Evolutionary conservation across 106 monocot genomes (phyloP).

Genomic region (Hemerocallis citrina): DNA sequence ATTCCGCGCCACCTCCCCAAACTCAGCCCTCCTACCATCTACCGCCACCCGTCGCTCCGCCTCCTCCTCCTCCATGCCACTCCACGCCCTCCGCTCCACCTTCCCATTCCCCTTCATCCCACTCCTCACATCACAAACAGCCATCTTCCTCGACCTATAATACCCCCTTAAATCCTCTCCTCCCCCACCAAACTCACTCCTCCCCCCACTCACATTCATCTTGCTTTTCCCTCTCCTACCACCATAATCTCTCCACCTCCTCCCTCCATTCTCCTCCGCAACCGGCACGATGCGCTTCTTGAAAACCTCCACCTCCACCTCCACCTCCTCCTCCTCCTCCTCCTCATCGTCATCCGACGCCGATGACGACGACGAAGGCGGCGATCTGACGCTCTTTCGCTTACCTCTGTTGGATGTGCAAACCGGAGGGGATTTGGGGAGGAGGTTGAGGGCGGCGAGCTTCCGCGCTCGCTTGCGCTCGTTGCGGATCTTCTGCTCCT

Average conservation of each 20-base stretch:
- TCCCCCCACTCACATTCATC: constrained; percentile 2
- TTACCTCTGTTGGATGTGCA: too few species aligned
- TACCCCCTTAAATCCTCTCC: neutral
- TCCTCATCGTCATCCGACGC: neutral
- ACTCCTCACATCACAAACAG: neutral
- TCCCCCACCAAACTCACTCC: neutral
- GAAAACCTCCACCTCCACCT: constrained; percentile 4
- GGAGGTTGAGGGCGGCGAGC: neutral
- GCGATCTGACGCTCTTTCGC: neutral
- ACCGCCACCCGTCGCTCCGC: too few species aligned
- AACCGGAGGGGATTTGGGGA: too few species aligned
- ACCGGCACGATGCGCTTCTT: constrained; percentile 14
- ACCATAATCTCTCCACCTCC: too few species aligned
- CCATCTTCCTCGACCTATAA: neutral
- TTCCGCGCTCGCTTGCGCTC: constrained; percentile 19
- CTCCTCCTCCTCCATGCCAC: too few species aligned
- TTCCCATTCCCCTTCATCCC: neutral
- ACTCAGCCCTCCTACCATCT: too few species aligned
- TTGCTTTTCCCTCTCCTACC: neutral
- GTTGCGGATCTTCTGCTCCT: constrained; percentile 36
- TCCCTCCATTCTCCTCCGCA: neutral
- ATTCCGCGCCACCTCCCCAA: too few species aligned
- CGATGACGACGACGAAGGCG: neutral
- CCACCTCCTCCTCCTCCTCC: constrained; percentile 11
- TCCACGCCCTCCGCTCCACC: neutral